These are phyloP conservation scores for Dioszegia crocea DNA, from an alignment of 768 basidiomycete genomes.

Conservation along the genomic window DNA sequence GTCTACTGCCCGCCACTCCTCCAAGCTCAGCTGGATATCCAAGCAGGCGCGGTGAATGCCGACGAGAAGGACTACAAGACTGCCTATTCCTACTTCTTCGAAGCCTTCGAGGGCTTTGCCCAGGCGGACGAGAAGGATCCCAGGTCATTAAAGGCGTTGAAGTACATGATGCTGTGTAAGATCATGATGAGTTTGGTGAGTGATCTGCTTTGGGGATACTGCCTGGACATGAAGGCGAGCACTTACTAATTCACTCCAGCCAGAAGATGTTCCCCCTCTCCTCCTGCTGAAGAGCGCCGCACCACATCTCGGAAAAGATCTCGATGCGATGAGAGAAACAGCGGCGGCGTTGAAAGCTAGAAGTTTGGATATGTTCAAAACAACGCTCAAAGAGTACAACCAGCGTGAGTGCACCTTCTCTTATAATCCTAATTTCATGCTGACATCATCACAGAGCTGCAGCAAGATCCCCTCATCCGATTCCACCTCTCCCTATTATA, in stretches of 20 bases:
- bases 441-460: slow-evolving; percentile 62
- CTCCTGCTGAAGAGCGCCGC: slow-evolving; percentile 79
- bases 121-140: slow-evolving; percentile 64
- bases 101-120: slow-evolving; percentile 86
- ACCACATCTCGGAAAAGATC: slow-evolving; percentile 83
- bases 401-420: slow-evolving; percentile 57
- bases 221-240: neutral
- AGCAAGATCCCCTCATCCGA: slow-evolving; percentile 90
- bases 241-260: slow-evolving; percentile 53
- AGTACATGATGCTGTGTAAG: slow-evolving; percentile 98
- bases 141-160: slow-evolving; percentile 74
- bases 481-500: slow-evolving; percentile 90
- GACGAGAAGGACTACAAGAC: slow-evolving; percentile 98
- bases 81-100: slow-evolving; percentile 94
- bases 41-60: slow-evolving; percentile 79
- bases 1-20: slow-evolving; percentile 84
- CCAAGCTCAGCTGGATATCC: slow-evolving; percentile 60
- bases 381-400: slow-evolving; percentile 77
- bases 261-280: slow-evolving; percentile 87
- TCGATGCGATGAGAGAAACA: slow-evolving; percentile 92
- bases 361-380: slow-evolving; percentile 83
- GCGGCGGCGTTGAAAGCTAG: slow-evolving; percentile 90
- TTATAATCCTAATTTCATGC: neutral
- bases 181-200: slow-evolving; percentile 92
- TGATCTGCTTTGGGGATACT: slow-evolving; percentile 11